Percentiles rank a stretch among this genome's conserved stretches.
Conservation (phyloP, 306 rosid genomes). For the Neltuma alba region DNA sequence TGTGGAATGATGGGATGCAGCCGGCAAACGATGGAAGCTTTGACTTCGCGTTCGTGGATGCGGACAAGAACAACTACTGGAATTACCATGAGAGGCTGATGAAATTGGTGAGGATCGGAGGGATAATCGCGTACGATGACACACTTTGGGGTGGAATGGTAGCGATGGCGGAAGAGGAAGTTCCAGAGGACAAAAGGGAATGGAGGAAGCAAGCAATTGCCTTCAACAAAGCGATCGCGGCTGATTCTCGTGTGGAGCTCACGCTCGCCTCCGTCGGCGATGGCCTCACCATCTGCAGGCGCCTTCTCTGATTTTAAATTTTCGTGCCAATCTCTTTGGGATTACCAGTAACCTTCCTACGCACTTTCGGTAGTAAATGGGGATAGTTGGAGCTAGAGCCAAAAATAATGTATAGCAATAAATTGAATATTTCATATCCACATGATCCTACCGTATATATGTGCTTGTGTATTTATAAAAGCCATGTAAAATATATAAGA, state of each 20-base stretch:
- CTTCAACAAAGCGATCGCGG: constrained; percentile 37
- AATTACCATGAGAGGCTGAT: constrained; percentile 54
- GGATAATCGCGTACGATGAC: constrained; percentile 47
- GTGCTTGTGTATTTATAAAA: no score
- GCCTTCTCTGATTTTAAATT: constrained; percentile 3
- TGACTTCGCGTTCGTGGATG: constrained; percentile 55
- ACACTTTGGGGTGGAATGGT: constrained; percentile 50
- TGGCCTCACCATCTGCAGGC: constrained; percentile 38
- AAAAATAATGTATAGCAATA: neutral
- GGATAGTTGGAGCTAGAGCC: neutral
- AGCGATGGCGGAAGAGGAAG: constrained; percentile 46
- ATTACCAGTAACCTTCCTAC: neutral
- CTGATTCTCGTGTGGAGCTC: constrained; percentile 35
- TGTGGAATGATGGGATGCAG: constrained; percentile 25
- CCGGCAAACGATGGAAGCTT: constrained; percentile 38
- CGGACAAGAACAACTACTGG: constrained; percentile 48
- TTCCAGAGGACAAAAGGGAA: constrained; percentile 26
- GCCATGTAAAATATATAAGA: no score
- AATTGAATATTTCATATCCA: neutral
- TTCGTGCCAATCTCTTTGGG: neutral
- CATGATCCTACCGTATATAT: no score
- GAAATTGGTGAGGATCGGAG: constrained; percentile 52
- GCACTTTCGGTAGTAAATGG: neutral
- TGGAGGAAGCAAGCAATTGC: constrained; percentile 20
- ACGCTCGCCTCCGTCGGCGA: constrained; percentile 37